A percentile compares a stretch with the other conserved stretches of the same genome.
Conservation (phyloP, 2,329 filamentous ascomycete genomes). For the Colletotrichum spaethianum region DNA sequence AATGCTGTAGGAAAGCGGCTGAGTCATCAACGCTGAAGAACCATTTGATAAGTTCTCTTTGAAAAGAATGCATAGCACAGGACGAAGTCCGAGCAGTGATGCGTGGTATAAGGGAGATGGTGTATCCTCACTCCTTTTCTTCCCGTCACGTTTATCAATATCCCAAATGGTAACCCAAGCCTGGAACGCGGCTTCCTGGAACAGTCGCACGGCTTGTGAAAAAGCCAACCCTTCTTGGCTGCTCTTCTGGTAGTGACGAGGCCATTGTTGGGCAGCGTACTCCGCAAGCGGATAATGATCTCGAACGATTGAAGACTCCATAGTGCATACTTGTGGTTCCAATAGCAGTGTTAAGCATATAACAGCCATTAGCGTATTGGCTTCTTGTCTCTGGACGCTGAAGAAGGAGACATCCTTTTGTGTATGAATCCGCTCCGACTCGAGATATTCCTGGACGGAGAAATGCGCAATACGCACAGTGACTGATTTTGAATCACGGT, state of each 20-base stretch:
- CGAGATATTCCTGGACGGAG: constrained; percentile 23
- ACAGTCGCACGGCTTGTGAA: not conserved
- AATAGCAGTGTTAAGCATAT: not conserved
- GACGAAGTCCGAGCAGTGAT: not conserved
- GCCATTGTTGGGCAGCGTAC: not conserved
- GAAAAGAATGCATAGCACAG: not conserved
- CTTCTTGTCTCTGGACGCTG: not conserved
- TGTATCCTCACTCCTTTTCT: not conserved
- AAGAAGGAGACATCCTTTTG: not conserved
- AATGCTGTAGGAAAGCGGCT: not conserved
- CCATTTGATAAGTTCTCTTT: not conserved
- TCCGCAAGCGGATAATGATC: not conserved
- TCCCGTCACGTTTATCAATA: not conserved
- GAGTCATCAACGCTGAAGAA: not conserved
- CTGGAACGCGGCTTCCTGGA: not conserved
- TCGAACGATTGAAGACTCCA: not conserved
- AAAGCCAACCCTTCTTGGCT: not conserved
- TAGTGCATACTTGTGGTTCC: not conserved
- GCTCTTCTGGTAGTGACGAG: not conserved
- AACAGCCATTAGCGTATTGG: not conserved
- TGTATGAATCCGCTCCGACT: not conserved
- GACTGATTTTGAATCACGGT: not conserved
- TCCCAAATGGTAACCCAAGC: not conserved
- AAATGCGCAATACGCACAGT: constrained; percentile 11
- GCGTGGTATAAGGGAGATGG: not conserved